These are phyloP conservation scores for Apiotrichum akiyoshidainum DNA, from an alignment of 1,284 basidiomycete species.

Conservation along the genomic window DNA sequence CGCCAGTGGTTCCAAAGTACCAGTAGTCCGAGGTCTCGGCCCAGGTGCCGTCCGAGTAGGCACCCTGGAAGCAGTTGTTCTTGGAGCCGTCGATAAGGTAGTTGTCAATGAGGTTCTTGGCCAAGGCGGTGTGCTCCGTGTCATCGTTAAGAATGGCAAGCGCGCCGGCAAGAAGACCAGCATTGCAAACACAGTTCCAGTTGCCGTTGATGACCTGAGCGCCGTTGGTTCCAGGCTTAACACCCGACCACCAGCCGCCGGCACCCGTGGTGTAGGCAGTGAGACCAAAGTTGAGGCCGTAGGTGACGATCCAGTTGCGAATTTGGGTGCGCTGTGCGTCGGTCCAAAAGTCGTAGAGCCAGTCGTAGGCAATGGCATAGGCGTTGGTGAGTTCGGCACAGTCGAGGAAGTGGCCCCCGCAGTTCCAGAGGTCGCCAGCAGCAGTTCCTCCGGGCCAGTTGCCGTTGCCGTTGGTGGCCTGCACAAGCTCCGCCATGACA, in stretches of 20 bases:
- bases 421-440: constrained; percentile 76
- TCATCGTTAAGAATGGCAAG: constrained; percentile 88
- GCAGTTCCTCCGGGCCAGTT: constrained; percentile 43
- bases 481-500: constrained; percentile 72
- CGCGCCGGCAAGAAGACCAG: constrained; percentile 80
- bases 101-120: constrained; percentile 62
- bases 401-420: constrained; percentile 82
- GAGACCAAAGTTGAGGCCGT: constrained; percentile 69
- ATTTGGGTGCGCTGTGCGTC: constrained; percentile 69
- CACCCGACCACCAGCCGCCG: constrained; percentile 55
- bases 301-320: constrained; percentile 68
- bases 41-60: constrained; percentile 82
- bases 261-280: constrained; percentile 52
- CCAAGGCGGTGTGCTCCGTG: constrained; percentile 66
- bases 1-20: constrained; percentile 90
- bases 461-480: constrained; percentile 2
- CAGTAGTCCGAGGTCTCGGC: constrained; percentile 93
- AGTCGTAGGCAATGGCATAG: constrained; percentile 92
- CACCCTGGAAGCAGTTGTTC: constrained; percentile 68
- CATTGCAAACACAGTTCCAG: constrained; percentile 97
- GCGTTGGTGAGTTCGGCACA: constrained; percentile 82
- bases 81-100: constrained; percentile 45
- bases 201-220: constrained; percentile 61
- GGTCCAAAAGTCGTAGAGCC: constrained; percentile 80
- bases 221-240: constrained; percentile 10